Conservation (phyloP, 345 rosid species). For the Brassica nigra region DNA sequence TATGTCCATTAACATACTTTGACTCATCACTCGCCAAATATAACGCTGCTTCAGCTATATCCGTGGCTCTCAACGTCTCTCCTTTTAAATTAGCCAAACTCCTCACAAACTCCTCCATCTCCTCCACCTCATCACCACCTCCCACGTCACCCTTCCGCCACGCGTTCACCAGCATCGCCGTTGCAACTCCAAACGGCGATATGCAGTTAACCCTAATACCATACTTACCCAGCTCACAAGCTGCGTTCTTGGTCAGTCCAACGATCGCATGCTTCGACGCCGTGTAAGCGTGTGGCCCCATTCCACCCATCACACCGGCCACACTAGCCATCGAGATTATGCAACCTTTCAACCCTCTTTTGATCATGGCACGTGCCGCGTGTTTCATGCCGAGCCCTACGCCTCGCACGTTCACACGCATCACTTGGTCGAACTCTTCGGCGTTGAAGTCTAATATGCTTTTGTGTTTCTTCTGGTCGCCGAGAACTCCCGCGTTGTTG, state of each 20-base stretch:
- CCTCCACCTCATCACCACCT: conserved; percentile 53
- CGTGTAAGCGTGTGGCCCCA: conserved; percentile 86
- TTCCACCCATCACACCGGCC: conserved; percentile 81
- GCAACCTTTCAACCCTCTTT: conserved; percentile 54
- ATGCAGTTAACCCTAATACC: conserved; percentile 87
- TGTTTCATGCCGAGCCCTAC: conserved; percentile 77
- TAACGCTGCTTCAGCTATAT: conserved; percentile 82
- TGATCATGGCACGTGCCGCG: conserved; percentile 73
- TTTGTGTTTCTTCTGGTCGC: conserved; percentile 63
- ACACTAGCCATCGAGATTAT: conserved; percentile 78
- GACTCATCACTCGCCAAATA: conserved; percentile 87
- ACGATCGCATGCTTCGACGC: conserved; percentile 88
- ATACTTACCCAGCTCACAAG: conserved; percentile 70
- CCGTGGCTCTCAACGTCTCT: conserved; percentile 56
- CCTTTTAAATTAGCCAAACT: conserved; percentile 67
- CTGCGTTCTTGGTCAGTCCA: conserved; percentile 78
- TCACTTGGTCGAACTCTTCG: conserved; percentile 65
- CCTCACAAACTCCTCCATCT: conserved; percentile 70
- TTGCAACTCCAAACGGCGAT: conserved; percentile 89
- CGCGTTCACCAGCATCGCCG: conserved; percentile 69
- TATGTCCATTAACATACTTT: conserved; percentile 79
- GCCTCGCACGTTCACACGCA: conserved; percentile 73
- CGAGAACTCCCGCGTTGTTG: conserved; percentile 88
- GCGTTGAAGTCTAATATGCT: conserved; percentile 68
- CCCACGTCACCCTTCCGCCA: conserved; percentile 54